Evolutionary conservation across 495 filamentous ascomycete species (phyloP).

Genomic region (Penicillium longicatenatum): DNA sequence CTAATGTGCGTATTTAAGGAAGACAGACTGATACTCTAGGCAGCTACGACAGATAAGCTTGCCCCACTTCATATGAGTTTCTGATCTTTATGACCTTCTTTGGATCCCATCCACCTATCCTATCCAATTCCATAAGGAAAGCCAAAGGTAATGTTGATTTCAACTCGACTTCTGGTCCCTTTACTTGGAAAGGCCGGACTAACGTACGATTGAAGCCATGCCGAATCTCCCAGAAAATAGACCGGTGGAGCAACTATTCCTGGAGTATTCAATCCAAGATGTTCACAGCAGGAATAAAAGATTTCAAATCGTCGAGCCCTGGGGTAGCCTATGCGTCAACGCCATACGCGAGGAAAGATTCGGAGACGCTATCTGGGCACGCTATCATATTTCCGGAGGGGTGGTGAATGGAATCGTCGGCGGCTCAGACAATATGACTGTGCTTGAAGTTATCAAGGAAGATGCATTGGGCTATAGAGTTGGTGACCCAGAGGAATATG

Average conservation of each 20-base stretch:
- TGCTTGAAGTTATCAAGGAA: neutral
- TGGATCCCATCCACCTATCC: no score
- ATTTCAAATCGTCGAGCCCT: neutral
- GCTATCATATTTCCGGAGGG: constrained; percentile 1
- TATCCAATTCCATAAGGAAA: neutral
- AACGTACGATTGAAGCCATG: neutral
- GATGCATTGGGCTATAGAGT: neutral
- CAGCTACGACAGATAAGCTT: no score
- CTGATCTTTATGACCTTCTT: no score
- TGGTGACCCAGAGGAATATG: neutral
- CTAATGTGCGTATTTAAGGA: no score
- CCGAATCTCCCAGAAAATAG: neutral
- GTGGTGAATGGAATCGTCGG: neutral
- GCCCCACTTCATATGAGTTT: no score
- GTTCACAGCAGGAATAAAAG: neutral
- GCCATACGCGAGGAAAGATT: neutral
- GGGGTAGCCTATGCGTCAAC: neutral
- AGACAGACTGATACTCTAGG: no score
- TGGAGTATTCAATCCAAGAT: neutral
- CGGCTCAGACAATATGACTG: neutral
- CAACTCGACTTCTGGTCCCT: neutral
- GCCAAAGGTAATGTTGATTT: neutral
- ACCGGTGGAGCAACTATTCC: neutral
- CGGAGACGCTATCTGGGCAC: constrained; percentile 5
- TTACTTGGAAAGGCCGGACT: neutral